phyloP scores from a whole-genome alignment of 1,284 basidiomycete genomes.

The Naganishia sp. region DNA sequence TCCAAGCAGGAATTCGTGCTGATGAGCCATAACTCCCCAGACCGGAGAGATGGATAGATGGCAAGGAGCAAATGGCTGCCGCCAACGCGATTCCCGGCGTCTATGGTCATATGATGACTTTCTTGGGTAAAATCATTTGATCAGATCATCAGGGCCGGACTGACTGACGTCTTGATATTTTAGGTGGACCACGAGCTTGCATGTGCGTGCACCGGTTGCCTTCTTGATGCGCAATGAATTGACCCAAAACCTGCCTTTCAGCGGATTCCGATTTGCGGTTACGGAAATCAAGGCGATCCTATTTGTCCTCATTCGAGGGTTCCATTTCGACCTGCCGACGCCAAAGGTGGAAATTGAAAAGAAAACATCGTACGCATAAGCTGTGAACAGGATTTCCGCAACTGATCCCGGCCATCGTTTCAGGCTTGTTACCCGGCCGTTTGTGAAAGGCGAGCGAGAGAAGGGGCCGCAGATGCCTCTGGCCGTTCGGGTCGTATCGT shows the following conservation, averaged over 20 bases:
- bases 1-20: constrained; percentile 1
- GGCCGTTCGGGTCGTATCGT: constrained; percentile 10
- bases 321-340: constrained; percentile 60
- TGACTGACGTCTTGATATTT: constrained; percentile 39
- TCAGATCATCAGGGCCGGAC: no score
- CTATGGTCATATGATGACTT: constrained; percentile 67
- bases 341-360: constrained; percentile 31
- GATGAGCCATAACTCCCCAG: constrained; percentile 44
- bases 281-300: constrained; percentile 66
- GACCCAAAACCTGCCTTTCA: constrained; percentile 7
- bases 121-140: constrained; percentile 58
- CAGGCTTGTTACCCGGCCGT: constrained; percentile 52
- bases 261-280: constrained; percentile 68
- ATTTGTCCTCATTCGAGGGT: constrained; percentile 61
- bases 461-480: constrained; percentile 50
- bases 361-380: constrained; percentile 30
- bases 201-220: constrained; percentile 50
- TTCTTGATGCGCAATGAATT: not conserved
- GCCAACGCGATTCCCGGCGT: constrained; percentile 61
- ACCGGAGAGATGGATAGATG: constrained; percentile 62
- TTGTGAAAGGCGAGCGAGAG: constrained; percentile 47
- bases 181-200: constrained; percentile 65
- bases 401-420: not conserved
- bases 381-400: no score
- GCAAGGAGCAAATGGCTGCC: constrained; percentile 43